These are phyloP conservation scores for Penicillium canescens DNA, from an alignment of 495 filamentous ascomycete species.

Conservation along the genomic window DNA sequence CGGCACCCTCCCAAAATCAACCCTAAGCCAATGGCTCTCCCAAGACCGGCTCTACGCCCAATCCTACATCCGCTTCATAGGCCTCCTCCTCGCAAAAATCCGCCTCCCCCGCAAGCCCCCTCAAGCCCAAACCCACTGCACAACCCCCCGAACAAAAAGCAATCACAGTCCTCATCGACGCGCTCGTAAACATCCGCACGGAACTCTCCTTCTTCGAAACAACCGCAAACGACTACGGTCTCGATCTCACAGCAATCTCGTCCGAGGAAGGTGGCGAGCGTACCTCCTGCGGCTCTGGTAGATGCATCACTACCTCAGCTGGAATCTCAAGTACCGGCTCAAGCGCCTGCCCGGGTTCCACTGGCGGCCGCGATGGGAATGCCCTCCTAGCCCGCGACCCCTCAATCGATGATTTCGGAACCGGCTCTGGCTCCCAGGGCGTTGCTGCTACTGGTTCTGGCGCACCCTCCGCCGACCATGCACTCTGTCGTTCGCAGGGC, in stretches of 20 bases:
- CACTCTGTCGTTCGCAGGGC: slow-evolving; percentile 18
- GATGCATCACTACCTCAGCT: slow-evolving; percentile 16
- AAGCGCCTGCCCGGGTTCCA: slow-evolving; percentile 18
- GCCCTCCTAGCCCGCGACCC: not conserved
- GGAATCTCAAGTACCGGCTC: slow-evolving; percentile 21
- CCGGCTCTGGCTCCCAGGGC: not conserved
- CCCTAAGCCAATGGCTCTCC: slow-evolving; percentile 67
- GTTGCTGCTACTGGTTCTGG: not conserved
- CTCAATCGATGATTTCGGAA: not conserved
- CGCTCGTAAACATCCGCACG: slow-evolving; percentile 62
- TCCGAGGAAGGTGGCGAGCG: slow-evolving; percentile 21
- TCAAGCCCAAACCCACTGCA: slow-evolving; percentile 12
- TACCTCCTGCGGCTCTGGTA: slow-evolving; percentile 3
- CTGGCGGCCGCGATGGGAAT: slow-evolving; percentile 6
- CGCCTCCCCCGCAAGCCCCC: slow-evolving; percentile 45
- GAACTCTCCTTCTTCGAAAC: slow-evolving; percentile 72
- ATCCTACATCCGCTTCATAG: slow-evolving; percentile 68
- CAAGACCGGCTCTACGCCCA: slow-evolving; percentile 78
- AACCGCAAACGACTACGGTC: slow-evolving; percentile 58
- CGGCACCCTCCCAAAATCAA: slow-evolving; percentile 56
- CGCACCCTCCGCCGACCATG: not conserved
- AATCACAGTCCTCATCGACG: slow-evolving; percentile 61
- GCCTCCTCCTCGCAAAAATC: slow-evolving; percentile 63
- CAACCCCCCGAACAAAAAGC: slow-evolving; percentile 43
- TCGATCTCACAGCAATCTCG: slow-evolving; percentile 51